Base-by-base conservation (phyloP, 192 early-diverging fungal genomes). In the Backusella liffmaniae region DNA sequence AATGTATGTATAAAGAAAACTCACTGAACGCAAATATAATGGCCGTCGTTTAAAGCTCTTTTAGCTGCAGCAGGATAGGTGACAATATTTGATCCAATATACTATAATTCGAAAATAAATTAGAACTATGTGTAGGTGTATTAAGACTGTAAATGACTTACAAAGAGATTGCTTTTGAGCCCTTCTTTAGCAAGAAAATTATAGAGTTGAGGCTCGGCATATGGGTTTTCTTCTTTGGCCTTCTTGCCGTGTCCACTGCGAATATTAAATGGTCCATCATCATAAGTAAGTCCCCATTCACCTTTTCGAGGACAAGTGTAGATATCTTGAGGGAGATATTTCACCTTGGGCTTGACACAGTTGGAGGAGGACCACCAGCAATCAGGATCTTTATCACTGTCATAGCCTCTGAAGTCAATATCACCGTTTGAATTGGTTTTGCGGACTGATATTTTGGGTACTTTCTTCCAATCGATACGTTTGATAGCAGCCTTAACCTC, bases 21-120 rank as follows among this genome's bases (percentile, higher is more conserved):
- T 32, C 32, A 30, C 46, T 74, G 91, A 23, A 84, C 83, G 26
- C 82, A 86, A 35, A 92, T 66, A 49, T 86, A 79, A 71, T 92
- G 88, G 16, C 91, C 88, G 49, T 73, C 68, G 32, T 34, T 34
- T 5, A 81, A 35, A 13, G 80, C 80, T 13, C 76, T 36, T 5
- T 53, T 46, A 21, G 76, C 79, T 16, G 76, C 79, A 23, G 73
- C 69, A 9, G 82, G 82, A 36, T 51, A 80, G 12, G 66, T 72
- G 0, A 80, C 21, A 5, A 84, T 72, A 77, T 80, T 80, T 66
- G 76, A 76, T 6, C 82, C 82, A 73, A 84, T 80, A 65, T 73
- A 80, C 70, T 71, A 49, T 34, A 70, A 8, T 41, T 30, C 32
- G 46, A 18, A 44, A 13, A 66, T 34, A 21, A n/a, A 41, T 74